Percentiles rank a stretch among this genome's conserved stretches.
These are phyloP conservation scores for Flaveria robusta DNA, from an alignment of 129 eudicot species.

Conservation along the genomic window DNA sequence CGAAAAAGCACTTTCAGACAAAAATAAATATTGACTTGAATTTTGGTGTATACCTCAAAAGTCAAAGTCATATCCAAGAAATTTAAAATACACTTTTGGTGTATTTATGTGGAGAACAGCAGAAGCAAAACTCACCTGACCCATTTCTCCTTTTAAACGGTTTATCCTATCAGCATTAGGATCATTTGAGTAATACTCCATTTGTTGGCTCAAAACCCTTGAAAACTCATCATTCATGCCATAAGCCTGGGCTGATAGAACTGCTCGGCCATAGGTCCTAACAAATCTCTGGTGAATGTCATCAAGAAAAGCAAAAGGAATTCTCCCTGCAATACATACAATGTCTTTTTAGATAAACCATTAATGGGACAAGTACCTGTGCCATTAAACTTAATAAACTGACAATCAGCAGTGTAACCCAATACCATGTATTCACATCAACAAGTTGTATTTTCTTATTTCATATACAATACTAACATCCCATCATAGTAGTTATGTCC, in stretches of 20 bases:
- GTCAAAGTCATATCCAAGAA: background rate
- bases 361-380: background rate
- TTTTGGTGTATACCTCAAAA: too few species aligned
- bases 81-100: background rate
- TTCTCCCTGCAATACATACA: constrained; percentile 60
- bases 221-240: constrained; percentile 98
- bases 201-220: constrained; percentile 90
- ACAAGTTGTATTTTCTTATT: background rate
- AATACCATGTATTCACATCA: background rate
- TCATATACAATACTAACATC: background rate
- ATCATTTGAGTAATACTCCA: constrained; percentile 90
- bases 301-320: constrained; percentile 94
- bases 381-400: background rate
- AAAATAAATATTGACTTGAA: too few species aligned
- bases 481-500: background rate
- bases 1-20: too few species aligned
- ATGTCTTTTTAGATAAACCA: background rate
- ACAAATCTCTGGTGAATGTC: constrained; percentile 96
- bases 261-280: constrained; percentile 88
- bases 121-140: constrained; percentile 60
- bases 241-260: constrained; percentile 87
- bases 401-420: background rate
- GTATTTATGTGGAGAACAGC: background rate
- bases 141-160: constrained; percentile 94
- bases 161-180: constrained; percentile 96